Evolutionary conservation across 2,329 filamentous ascomycete genomes (phyloP), one percentile per base, ranked within the genome.

Genomic region (Akanthomyces lecanii): DNA sequence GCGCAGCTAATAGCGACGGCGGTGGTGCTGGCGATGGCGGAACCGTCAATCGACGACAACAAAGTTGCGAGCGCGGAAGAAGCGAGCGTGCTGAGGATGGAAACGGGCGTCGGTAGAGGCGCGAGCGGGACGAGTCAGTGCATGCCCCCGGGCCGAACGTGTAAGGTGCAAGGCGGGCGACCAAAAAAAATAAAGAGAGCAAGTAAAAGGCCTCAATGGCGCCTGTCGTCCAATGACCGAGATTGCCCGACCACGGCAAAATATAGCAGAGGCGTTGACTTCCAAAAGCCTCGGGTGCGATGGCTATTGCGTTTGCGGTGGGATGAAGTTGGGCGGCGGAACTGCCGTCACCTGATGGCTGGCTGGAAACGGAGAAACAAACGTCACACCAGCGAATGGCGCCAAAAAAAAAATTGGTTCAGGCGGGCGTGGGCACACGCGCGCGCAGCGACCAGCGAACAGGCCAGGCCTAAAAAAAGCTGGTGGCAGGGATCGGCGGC

Each of bases 121-220:
- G 40, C 52, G 42, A 44, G 51, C n/a, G 52, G 42, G 52, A 51
- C 60, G 60, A 62, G 60, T 62, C 60, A 62, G 60, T 62, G 52
- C 60, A 62, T 62, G 40, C 42, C 60, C 60, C 38, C 58, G 14
- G 25, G 58, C 36, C 25, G 3, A 44, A 8, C 12, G 48, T 21
- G 40, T 40, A 59, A 57, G 36, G 56, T 28, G 25, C 56, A 59
- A 42, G 23, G 36, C 30, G 18, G 38, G 7, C 16, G 30, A 25
- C 16, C 28, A 54, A 36, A 8, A 8, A 59, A 38, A 40, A 28
- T 28, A 23, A 50, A 50, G n/a, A 23, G 18, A 16, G 18, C 5
- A 42, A 28, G 38, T 4, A 36, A 44, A 48, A 23, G 21, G 21
- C 42, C 36, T 18, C 48, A 61, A 45, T 36, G 36, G 58, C 58